Conservation (phyloP, 176 grass and related monocot species). For the Saccharum spontaneum region DNA sequence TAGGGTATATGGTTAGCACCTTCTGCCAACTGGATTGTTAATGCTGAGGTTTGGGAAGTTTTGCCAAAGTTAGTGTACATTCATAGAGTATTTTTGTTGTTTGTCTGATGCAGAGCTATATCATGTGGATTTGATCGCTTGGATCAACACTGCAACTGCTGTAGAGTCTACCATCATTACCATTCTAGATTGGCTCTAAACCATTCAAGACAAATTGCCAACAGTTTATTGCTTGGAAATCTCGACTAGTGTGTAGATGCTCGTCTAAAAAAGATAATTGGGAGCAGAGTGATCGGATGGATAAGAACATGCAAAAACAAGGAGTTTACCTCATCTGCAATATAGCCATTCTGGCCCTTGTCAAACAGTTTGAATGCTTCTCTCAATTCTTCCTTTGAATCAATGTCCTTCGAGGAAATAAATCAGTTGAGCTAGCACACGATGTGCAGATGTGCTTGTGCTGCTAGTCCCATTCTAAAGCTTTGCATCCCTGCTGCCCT, state of each 20-base stretch:
- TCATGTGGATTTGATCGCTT: neutral
- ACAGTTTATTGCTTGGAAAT: neutral
- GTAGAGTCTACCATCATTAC: neutral
- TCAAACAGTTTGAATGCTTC: conserved; percentile 4
- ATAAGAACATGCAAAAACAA: neutral
- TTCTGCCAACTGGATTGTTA: neutral
- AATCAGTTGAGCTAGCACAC: neutral
- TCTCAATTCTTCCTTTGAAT: conserved; percentile 21
- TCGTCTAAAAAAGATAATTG: neutral
- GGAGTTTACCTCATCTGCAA: conserved; percentile 14
- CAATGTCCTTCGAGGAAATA: neutral
- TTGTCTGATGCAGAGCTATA: neutral
- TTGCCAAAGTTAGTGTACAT: neutral
- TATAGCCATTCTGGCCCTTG: conserved; percentile 26
- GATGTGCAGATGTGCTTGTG: neutral
- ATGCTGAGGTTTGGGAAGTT: neutral
- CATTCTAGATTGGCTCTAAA: neutral
- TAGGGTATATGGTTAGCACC: neutral
- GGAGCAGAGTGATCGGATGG: too few species aligned
- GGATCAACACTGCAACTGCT: neutral
- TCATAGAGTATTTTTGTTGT: neutral
- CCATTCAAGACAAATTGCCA: neutral
- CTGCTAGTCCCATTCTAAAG: neutral
- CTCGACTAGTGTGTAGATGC: neutral
- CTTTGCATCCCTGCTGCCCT: neutral